Percentiles rank a stretch among this genome's conserved stretches.
phyloP scores from a whole-genome alignment of 768 basidiomycete species.

The Chalciporus pseudorubinellus region DNA sequence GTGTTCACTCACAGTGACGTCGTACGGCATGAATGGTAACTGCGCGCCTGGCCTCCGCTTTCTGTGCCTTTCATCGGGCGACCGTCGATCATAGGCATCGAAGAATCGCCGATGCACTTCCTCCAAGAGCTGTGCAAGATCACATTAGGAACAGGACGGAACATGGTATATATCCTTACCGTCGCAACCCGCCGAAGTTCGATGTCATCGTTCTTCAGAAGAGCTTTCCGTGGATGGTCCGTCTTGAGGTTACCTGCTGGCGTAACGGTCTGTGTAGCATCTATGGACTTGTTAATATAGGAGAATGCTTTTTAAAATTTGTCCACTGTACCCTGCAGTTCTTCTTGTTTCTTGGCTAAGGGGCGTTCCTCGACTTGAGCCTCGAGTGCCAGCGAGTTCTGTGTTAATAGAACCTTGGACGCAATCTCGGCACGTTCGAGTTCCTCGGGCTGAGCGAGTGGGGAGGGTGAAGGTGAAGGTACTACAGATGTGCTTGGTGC shows the following conservation, averaged over 20 bases:
- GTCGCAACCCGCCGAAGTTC: slow-evolving; percentile 78
- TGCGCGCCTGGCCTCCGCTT: slow-evolving; percentile 23
- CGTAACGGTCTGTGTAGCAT: slow-evolving; percentile 13
- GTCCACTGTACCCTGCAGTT: slow-evolving; percentile 50
- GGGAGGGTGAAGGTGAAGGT: slow-evolving; percentile 11
- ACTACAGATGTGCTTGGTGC: slow-evolving; percentile 16
- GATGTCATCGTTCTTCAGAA: slow-evolving; percentile 83
- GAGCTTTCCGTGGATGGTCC: slow-evolving; percentile 62
- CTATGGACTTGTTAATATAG: slow-evolving; percentile 6
- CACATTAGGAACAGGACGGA: not conserved
- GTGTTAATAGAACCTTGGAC: slow-evolving; percentile 58
- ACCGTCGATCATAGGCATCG: slow-evolving; percentile 52
- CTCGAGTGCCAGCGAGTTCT: slow-evolving; percentile 75
- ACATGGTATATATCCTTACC: slow-evolving; percentile 42
- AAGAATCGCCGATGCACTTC: slow-evolving; percentile 81
- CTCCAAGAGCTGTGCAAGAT: slow-evolving; percentile 60
- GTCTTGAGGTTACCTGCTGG: slow-evolving; percentile 27
- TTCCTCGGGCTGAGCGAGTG: slow-evolving; percentile 33
- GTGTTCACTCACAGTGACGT: slow-evolving; percentile 69
- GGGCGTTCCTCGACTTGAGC: slow-evolving; percentile 85
- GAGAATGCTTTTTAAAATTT: not conserved
- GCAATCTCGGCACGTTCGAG: slow-evolving; percentile 43
- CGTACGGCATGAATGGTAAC: slow-evolving; percentile 45
- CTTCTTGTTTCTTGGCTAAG: slow-evolving; percentile 84
- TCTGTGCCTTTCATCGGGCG: slow-evolving; percentile 27